Conservation (phyloP, 805 yeast genomes). For the Phaffomyces thermotolerans region DNA sequence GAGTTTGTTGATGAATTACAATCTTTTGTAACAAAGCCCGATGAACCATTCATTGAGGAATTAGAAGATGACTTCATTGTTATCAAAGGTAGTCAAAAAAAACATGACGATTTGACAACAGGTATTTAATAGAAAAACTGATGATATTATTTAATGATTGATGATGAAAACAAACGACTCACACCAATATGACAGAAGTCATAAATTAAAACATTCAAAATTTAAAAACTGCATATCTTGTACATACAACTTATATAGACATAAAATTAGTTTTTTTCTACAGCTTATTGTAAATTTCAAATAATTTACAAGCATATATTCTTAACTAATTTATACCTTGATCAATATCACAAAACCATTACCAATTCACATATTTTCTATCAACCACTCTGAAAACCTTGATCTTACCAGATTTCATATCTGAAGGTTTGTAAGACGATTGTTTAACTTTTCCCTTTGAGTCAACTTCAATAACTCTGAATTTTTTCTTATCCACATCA, state of each 20-base stretch:
- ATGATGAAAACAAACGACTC: neutral
- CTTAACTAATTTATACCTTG: neutral
- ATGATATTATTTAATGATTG: neutral
- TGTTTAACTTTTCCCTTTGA: constrained; percentile 44
- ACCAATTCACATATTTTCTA: constrained; percentile 71
- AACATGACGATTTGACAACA: too few relatives aligned
- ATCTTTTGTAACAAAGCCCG: neutral
- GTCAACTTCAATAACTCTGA: constrained; percentile 58
- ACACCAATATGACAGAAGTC: too few relatives aligned
- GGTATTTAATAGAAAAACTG: too few relatives aligned
- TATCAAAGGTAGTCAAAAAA: too few relatives aligned
- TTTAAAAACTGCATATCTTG: neutral
- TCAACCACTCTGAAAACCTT: constrained; percentile 77
- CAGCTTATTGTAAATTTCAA: neutral
- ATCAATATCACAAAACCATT: neutral
- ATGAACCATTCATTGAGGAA: neutral
- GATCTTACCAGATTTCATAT: constrained; percentile 71
- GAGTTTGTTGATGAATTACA: constrained; percentile 13
- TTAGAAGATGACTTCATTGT: too few relatives aligned
- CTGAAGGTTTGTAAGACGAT: constrained; percentile 59
- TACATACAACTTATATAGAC: neutral
- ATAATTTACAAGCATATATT: neutral
- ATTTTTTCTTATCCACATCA: constrained; percentile 65
- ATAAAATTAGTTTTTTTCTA: too few relatives aligned
- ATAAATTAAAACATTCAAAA: too few relatives aligned